These are phyloP conservation scores for Eutrema yunnanense DNA, from an alignment of 345 rosid genomes.

Conservation along the genomic window DNA sequence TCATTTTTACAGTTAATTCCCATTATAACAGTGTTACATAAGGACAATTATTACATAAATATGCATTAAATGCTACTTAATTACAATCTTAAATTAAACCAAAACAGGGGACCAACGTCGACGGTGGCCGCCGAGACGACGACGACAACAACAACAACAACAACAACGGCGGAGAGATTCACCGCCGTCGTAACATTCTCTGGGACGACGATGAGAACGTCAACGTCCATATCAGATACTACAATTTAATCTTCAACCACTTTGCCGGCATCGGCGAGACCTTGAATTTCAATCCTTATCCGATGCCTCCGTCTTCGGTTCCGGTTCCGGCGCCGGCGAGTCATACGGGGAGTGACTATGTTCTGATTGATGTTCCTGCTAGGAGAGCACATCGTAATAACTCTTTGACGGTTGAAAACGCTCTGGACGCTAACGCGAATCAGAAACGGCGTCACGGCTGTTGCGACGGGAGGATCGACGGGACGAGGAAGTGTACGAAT, in stretches of 20 bases:
- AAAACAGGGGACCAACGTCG: slow-evolving; percentile 4
- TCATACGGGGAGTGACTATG: not conserved
- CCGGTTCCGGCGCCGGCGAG: not conserved
- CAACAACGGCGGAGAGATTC: not conserved
- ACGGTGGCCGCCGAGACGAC: not conserved
- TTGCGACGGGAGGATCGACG: not conserved
- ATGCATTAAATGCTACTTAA: not conserved
- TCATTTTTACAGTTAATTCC: not conserved
- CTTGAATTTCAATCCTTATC: not conserved
- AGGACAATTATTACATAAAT: not conserved
- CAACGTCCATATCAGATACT: slow-evolving; percentile 11
- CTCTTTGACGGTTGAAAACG: not conserved
- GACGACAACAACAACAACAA: not conserved
- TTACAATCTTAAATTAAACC: not conserved
- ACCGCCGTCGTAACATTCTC: not conserved
- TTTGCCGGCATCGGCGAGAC: slow-evolving; percentile 22
- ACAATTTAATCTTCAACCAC: not conserved
- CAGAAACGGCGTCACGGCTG: not conserved
- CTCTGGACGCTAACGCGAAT: not conserved
- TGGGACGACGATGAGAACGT: not conserved
- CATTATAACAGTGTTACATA: not conserved
- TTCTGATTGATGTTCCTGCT: slow-evolving; percentile 19
- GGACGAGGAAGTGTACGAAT: slow-evolving; percentile 9
- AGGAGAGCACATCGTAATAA: slow-evolving; percentile 10
- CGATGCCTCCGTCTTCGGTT: not conserved